Base-by-base conservation (phyloP, 352 stramenopile genomes). In the Blastocystis sp. region DNA sequence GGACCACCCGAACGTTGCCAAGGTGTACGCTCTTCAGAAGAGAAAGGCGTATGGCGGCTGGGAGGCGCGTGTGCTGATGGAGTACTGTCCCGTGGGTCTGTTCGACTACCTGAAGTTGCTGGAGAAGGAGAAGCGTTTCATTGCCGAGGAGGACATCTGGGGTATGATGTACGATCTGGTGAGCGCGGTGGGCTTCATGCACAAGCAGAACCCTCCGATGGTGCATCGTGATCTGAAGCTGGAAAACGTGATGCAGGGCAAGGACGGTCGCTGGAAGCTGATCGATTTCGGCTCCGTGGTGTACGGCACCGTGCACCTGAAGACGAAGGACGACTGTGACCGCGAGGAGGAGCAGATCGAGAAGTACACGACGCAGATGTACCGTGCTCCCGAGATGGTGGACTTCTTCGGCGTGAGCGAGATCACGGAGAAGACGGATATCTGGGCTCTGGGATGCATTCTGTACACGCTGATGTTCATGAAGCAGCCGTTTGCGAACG, bases 291-390 rank as follows among this genome's bases (percentile, higher is more conserved):
- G 92, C 16, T 94, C 91, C 85, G 91, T 94, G 29, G 90, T 94
- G 56, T 87, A 91, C 71, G 90, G 91, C 18, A 87, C 90, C 0
- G 89, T 93, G 73, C 90, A 88, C 14, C 90, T 94, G 32, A 88
- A 89, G 85, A 96, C 92, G 61, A 93, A 94, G 24, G 89, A 92
- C 64, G 92, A 95, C 44, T 89, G 93, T 29, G 87, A 88, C 2
- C 89, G 91, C 21, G 92, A 95, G 79, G 92, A 95, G 75, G 95
- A 98, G 84, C 89, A 96, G 32, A 94, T 98, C 65, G 89, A 94
- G 87, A 97, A 96, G 88, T 95, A 93, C 56, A 98, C 94, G 4
- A 98, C 94, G 0, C 94, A 95, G 75, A 97, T 97, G 93, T 98
- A 97, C 87, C 92, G 95, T 11, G 94, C 94, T 0, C 96, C 95